phyloP scores from a whole-genome alignment of 2,329 filamentous ascomycete genomes.

The Metarhizium sp. region DNA sequence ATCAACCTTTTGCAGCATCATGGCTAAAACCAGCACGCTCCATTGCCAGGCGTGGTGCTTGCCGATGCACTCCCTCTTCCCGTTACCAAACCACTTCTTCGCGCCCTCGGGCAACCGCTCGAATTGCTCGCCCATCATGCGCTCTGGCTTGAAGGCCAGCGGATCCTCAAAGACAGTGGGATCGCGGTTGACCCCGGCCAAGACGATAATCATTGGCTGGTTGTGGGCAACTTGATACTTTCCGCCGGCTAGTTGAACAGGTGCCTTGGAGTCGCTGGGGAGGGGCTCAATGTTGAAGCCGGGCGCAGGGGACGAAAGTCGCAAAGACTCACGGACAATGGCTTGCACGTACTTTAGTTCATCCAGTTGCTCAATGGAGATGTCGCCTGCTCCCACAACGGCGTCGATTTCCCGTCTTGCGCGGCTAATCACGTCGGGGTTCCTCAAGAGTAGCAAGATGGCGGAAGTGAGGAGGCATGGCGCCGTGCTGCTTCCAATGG shows the following conservation, averaged over 20 bases:
- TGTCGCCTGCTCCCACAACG: conserved; percentile 34
- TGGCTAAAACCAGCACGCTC: conserved; percentile 30
- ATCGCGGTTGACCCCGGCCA: conserved; percentile 41
- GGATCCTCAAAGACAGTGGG: conserved; percentile 38
- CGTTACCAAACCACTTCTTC: conserved; percentile 43
- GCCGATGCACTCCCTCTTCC: conserved; percentile 42
- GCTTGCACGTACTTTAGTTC: conserved; percentile 45
- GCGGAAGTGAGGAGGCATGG: conserved; percentile 34
- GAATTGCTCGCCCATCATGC: conserved; percentile 37
- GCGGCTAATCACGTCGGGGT: conserved; percentile 34
- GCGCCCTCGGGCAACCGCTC: conserved; percentile 32
- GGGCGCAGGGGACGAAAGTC: conserved; percentile 44
- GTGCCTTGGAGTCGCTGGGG: conserved; percentile 27
- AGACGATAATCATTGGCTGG: conserved; percentile 38
- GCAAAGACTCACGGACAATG: conserved; percentile 43
- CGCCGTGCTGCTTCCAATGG: conserved; percentile 46
- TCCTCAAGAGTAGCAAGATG: conserved; percentile 42
- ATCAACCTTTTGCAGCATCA: conserved; percentile 34
- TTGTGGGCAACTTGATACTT: conserved; percentile 40
- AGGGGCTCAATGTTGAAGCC: conserved; percentile 45
- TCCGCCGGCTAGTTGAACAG: conserved; percentile 37
- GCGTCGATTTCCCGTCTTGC: conserved; percentile 46
- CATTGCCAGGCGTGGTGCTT: conserved; percentile 40
- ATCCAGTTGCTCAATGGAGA: conserved; percentile 37
- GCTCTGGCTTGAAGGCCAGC: conserved; percentile 34